Base-by-base conservation (phyloP, 306 rosid species). In the Casuarina glauca region DNA sequence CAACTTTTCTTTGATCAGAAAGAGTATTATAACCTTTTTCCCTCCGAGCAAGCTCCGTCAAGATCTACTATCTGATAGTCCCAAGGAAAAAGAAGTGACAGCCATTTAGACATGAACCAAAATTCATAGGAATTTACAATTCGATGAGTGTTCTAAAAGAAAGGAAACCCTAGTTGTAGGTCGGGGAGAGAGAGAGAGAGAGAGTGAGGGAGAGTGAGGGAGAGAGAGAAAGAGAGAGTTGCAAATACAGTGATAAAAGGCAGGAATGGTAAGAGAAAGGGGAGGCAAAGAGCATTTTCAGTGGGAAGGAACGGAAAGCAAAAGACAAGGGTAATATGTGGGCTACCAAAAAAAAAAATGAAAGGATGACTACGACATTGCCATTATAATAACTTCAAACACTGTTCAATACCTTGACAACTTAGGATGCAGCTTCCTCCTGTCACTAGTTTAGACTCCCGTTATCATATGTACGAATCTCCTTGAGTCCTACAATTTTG, bases 211-310 rank as follows among this genome's bases (percentile, higher is more conserved):
- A 78, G 74, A 80, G 87, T 74, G 78, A 81, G 80, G 82, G 73
- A 26, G 49, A 80, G 57, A 64, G 43, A 82, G 74, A 78, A 72
- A 80, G 87, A 76, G 78, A 81, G 80, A 83, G 73, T 80, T 85
- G 85, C 86, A 80, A 78, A 80, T 58, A 86, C 77, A 85, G 85
- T 88, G 87, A 74, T 68, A 78, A 87, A 58, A 75, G 73, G 82
- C 75, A 68, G 76, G 79, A 82, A 86, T 55, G 79, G 74, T 62
- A 74, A 80, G 85, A 78, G 79, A 69, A 74, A 84, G 73, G 76
- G 84, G 93, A 79, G 94, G 90, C 98, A 93, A 88, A 85, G 85
- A 90, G 93, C 91, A 90, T 57, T 87, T 87, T 82, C 76, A 46
- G 81, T 44, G 77, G 61, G 77, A 58, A 49, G 68, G 78, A 70